Evolutionary conservation across 2,329 filamentous ascomycete genomes (phyloP), one percentile per base, ranked within the genome.

Genomic region (Coccinonectria pachysandricola): DNA sequence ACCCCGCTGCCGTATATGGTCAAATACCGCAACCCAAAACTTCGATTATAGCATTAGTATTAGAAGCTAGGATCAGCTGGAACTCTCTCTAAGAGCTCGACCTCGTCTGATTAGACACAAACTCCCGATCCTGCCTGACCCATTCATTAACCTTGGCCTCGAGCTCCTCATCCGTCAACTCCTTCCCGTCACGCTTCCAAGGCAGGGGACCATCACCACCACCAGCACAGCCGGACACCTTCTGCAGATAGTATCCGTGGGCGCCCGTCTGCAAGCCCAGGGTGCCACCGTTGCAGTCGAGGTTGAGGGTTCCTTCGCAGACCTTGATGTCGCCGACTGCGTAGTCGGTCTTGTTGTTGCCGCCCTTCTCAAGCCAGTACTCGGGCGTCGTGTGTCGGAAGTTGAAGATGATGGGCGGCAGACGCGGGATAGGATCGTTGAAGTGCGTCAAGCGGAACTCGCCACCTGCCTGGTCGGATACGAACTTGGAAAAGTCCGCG

Each of bases 351-450:
- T 51, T 54, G 25, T 36, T 43, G 10, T 48, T 37, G 3, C 27
- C 27, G 10, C 59, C 59, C 16, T 42, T 46, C 6, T 56, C 47
- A 18, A 79, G 57, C 64, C 71, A 83, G 54, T 75, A 82, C 59
- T 85, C 80, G 2, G 79, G 76, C 10, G 62, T 69, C n/a, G 71
- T 68, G 50, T 84, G 79, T 19, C 65, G 57, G 57, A 74, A 85
- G 17, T 68, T 68, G 26, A 78, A 49, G 23, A 68, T 27, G 31
- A 71, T 53, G 8, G 75, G 69, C 2, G 79, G 79, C 19, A 86
- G 60, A 21, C 73, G 67, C 0, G 80, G 75, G 2, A 85, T 69
- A 1, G 76, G 73, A 48, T 86, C 81, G 40, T 68, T 57, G 21
- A 53, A 54, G 53, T 85, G 78, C 2, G 79, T 84, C 26, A 82